Evolutionary conservation across 2,329 filamentous ascomycete genomes (phyloP), one percentile per base, ranked within the genome.

Genomic region (Pseudocercospora crystallina): DNA sequence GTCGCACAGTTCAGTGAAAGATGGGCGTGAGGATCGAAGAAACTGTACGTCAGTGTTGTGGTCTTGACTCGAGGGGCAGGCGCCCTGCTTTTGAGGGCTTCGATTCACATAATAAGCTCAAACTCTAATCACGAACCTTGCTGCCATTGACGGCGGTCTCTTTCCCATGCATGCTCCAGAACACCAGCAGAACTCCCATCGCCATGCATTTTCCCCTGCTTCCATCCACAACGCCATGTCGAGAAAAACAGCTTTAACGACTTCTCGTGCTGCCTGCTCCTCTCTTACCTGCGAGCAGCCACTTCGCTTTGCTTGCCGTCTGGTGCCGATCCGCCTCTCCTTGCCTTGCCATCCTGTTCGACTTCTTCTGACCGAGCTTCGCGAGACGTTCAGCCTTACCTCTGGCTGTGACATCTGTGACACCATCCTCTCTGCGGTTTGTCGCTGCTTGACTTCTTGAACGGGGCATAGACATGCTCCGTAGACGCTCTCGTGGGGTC

Each of bases 281-380:
- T 71, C 94, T 87, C 81, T 97, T 99, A 65, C 94, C 94, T 54
- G 87, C 80, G 70, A 95, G 86, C 82, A 99, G 79, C 76, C 97
- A 94, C 77, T 95, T 99, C 57, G 85, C 83, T 73, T 95, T 75
- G 46, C 88, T 81, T 33, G 88, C 87, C 49, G 85, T 85, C 56
- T 84, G 84, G 75, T 97, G 92, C 69, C 95, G 84, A 80, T 99
- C 94, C 56, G 87, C 91, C 78, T 99, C 94, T 79, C 94, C 94
- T 80, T 95, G 89, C 72, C 91, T 85, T 38, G 94, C 94, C 87
- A 95, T 94, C 60, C 92, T 84, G 79, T 99, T 99, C 90, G 95
- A 96, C 83, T 90, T 92, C 81, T 92, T 90, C 85, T 99, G 95
- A 65, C 85, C 81, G 69, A 99, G 76, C 81, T 96, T 97, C 69